Conservation (phyloP, 257 asterid genomes). For the Solanum paucissectum region DNA sequence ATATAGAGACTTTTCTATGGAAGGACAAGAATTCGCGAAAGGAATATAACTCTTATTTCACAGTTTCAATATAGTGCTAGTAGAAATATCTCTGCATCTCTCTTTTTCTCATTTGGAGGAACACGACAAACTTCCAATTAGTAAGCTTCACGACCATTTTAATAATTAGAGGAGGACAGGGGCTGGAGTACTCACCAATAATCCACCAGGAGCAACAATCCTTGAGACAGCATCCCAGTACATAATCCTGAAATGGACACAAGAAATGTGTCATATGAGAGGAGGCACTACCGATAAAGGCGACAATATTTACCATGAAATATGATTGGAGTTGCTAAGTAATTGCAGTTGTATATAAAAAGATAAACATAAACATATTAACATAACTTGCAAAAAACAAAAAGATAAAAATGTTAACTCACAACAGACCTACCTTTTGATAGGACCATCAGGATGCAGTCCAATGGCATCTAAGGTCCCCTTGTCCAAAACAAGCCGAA, state of each 20-base stretch:
- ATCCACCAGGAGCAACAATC: conserved; percentile 79
- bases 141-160: not conserved
- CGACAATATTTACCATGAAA: not conserved
- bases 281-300: not conserved
- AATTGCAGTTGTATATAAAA: not conserved
- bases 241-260: conserved; percentile 50
- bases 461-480: conserved; percentile 98
- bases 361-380: not conserved
- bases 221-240: conserved; percentile 83
- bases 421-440: conserved; percentile 51
- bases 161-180: not conserved
- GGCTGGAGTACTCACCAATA: conserved; percentile 50
- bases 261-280: not conserved
- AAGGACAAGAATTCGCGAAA: not conserved
- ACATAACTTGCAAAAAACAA: not conserved
- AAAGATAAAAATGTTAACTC: not conserved
- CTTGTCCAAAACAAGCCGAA: conserved; percentile 84
- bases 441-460: conserved; percentile 93
- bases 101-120: not conserved
- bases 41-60: not conserved
- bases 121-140: not conserved
- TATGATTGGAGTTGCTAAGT: not conserved
- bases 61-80: not conserved
- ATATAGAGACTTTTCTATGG: not conserved
- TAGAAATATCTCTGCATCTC: not conserved